Base-by-base conservation (phyloP, 2,329 filamentous ascomycete species). In the Colletotrichum sublineola region DNA sequence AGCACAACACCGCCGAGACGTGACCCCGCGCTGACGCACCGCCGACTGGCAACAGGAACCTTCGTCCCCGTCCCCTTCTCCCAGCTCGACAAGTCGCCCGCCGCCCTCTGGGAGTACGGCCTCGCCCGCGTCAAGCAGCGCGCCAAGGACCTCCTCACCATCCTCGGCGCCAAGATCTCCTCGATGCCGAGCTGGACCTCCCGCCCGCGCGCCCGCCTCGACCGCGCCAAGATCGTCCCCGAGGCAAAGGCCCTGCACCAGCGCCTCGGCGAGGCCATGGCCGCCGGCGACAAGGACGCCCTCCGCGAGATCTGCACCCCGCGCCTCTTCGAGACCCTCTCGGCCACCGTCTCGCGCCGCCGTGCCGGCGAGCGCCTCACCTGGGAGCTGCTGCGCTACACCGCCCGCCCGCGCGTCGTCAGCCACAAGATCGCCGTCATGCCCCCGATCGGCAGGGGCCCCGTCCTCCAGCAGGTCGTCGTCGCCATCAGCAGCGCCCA, bases 201-300 rank as follows among this genome's bases (percentile, higher is more conserved):
- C 42, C 81, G 80, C 29, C 84, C 85, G 15, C 77, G 76, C n/a
- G 85, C 86, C 77, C 83, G 85, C 76, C 78, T 86, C 36, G 75
- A 80, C 36, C 83, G 83, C 18, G 75, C 80, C 31, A 78, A 80
- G 64, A 82, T 89, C 58, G 79, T 84, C 11, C 86, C 89, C 1
- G 85, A 86, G 1, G 91, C 90, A 42, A 86, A 88, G 76, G 85
- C 83, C 29, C 82, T 93, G 77, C 91, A 94, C 80, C 82, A 83
- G 64, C 82, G 88, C 75, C 88, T 93, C 85, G 89, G 90, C 76
- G 84, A 86, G 70, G 88, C 88, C 5, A 87, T 92, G 62, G 91
- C 92, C 8, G 80, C 81, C 2, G 90, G 89, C 71, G 88, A 92
- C 81, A 81, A 83, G 75, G 75, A 77, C 2, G 81, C 84, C 6